A percentile compares a stretch with the other conserved stretches of the same genome.
Conservation (phyloP, 306 rosid genomes). For the Benincasa hispida region DNA sequence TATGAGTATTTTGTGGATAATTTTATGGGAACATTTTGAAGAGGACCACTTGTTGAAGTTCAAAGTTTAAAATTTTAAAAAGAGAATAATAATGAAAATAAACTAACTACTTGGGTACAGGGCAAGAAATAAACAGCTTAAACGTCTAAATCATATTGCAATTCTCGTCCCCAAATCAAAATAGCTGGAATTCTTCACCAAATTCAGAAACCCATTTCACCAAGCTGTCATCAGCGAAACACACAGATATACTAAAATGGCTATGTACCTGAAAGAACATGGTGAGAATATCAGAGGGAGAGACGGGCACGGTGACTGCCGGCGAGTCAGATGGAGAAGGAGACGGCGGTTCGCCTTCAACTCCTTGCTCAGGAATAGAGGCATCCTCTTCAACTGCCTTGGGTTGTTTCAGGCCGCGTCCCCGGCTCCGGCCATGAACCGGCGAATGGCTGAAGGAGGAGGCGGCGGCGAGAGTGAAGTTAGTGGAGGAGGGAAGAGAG, state of each 20-base stretch:
- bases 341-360: constrained; percentile 13
- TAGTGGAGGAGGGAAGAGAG: constrained; percentile 15
- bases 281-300: constrained; percentile 64
- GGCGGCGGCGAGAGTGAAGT: constrained; percentile 13
- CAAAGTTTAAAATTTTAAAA: background rate
- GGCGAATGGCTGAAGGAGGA: constrained; percentile 11
- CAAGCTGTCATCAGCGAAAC: background rate
- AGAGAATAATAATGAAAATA: too few relatives aligned
- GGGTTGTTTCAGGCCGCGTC: constrained; percentile 10
- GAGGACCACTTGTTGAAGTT: background rate
- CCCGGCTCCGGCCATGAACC: constrained; percentile 6
- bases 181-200: background rate
- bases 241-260: background rate
- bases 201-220: background rate
- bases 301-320: constrained; percentile 66
- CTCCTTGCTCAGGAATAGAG: constrained; percentile 20
- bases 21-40: background rate
- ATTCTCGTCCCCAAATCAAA: background rate
- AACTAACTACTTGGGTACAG: background rate
- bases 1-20: background rate
- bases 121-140: background rate
- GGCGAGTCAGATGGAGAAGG: constrained; percentile 28
- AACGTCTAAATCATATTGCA: background rate
- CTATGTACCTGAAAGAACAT: constrained; percentile 69
- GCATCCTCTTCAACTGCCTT: constrained; percentile 44